Conservation (phyloP, 1,284 basidiomycete species). For the Ustanciosporium gigantosporum region DNA sequence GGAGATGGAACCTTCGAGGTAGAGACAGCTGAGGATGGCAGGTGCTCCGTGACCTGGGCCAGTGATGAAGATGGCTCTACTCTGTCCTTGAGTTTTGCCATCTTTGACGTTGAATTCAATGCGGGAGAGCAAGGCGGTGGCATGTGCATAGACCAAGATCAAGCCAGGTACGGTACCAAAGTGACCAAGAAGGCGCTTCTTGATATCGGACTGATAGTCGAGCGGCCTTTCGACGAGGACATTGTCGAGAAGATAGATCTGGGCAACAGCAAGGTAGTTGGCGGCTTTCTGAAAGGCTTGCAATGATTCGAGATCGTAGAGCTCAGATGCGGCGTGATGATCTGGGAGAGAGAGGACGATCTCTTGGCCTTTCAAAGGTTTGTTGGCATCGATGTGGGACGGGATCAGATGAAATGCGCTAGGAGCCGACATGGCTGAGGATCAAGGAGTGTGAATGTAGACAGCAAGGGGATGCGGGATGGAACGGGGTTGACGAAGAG, state of each 20-base stretch:
- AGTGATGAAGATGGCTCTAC: conserved; percentile 67
- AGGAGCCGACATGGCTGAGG: conserved; percentile 4
- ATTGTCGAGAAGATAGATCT: conserved; percentile 78
- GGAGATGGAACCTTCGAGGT: conserved; percentile 77
- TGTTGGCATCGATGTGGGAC: conserved; percentile 3
- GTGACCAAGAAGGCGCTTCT: conserved; percentile 73
- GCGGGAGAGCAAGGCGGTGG: conserved; percentile 71
- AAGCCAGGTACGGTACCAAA: conserved; percentile 70
- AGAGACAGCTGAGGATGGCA: conserved; percentile 76
- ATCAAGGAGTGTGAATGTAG: no score
- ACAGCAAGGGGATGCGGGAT: no score
- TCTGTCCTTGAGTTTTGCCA: conserved; percentile 63
- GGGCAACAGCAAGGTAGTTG: conserved; percentile 59
- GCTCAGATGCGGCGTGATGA: neutral
- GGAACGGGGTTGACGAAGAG: no score
- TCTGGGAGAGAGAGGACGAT: conserved; percentile 3
- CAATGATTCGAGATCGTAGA: conserved; percentile 17
- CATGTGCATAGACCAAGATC: conserved; percentile 76
- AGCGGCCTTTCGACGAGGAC: conserved; percentile 67
- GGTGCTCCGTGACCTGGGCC: conserved; percentile 67
- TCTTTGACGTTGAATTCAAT: conserved; percentile 1
- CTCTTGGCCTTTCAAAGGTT: conserved; percentile 4
- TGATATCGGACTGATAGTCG: conserved; percentile 67
- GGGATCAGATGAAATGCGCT: conserved; percentile 4
- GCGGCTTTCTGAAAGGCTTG: conserved; percentile 37